Percentiles rank a stretch among this genome's conserved stretches.
Conservation (phyloP, 148 eudicot genomes). For the Tetragonia tetragonoides region DNA sequence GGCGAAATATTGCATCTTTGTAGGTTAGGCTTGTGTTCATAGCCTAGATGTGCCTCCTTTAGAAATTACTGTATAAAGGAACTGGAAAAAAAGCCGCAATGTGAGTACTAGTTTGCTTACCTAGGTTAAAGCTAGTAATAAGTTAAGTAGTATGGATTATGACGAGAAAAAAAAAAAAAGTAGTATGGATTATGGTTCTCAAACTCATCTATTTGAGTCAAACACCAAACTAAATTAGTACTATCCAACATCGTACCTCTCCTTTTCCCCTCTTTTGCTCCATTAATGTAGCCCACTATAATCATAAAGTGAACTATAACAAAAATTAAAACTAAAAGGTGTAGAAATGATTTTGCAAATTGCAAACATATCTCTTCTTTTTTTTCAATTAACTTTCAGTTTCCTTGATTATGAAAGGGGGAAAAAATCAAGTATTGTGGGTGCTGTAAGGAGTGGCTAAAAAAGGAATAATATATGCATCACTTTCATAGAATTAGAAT, state of each 20-base stretch:
- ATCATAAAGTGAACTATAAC: neutral
- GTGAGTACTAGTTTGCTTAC: neutral
- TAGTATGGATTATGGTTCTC: neutral
- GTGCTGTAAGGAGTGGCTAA: constrained; percentile 3
- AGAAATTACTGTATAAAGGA: constrained; percentile 6
- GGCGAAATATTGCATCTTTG: too few relatives aligned
- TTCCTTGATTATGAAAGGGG: constrained; percentile 1
- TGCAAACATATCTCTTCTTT: neutral
- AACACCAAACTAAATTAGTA: neutral
- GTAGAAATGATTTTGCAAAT: neutral
- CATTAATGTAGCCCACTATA: constrained; percentile 24
- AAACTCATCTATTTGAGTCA: neutral
- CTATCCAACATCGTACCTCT: constrained; percentile 12
- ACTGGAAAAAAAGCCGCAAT: neutral
- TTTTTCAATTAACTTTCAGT: neutral
- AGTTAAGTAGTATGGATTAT: neutral
- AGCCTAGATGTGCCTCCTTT: neutral
- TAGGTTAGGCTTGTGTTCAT: too few relatives aligned
- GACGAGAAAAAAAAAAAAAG: too few relatives aligned
- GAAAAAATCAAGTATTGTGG: neutral
- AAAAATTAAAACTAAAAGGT: neutral
- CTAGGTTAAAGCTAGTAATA: neutral
- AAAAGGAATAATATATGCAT: constrained; percentile 19
- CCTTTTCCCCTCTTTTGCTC: constrained; percentile 1
- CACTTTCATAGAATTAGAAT: constrained; percentile 14